Conservation (phyloP, 139 green algal species). For the Tetradesmus lagerheimii region DNA sequence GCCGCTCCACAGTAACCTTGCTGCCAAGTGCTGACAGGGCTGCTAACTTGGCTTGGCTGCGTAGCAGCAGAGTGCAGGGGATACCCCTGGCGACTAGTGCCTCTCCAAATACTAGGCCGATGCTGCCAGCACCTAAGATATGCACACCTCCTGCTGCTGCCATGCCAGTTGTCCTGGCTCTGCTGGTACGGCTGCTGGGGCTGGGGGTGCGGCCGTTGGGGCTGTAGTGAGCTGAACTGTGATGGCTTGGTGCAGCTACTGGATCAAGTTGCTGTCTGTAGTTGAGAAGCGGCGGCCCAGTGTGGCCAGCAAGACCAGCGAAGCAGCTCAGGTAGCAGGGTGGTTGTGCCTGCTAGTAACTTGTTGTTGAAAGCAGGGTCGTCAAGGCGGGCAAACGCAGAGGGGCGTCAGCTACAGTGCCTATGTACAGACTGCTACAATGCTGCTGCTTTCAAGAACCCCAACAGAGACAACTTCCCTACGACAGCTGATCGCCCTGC, state of each 20-base stretch:
- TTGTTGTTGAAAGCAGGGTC: neutral
- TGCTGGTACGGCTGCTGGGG: neutral
- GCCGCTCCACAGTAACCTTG: neutral
- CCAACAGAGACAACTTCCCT: too few relatives aligned
- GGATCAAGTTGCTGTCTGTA: too few relatives aligned
- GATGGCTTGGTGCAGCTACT: neutral
- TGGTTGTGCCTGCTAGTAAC: too few relatives aligned
- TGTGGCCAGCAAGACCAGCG: too few relatives aligned
- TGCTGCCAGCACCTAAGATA: conserved; percentile 52
- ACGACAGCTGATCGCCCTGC: too few relatives aligned
- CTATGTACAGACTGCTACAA: too few relatives aligned
- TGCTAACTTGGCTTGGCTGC: neutral
- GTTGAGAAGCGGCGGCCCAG: too few relatives aligned
- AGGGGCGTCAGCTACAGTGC: neutral
- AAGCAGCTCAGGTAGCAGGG: too few relatives aligned
- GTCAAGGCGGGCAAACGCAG: neutral
- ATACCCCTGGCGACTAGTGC: neutral
- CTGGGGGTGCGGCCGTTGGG: neutral
- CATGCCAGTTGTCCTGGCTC: neutral
- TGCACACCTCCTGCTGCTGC: conserved; percentile 36
- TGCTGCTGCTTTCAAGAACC: too few relatives aligned
- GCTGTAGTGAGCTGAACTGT: neutral
- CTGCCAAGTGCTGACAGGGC: neutral
- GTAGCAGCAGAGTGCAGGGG: conserved; percentile 29
- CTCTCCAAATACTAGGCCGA: conserved; percentile 52